Evolutionary conservation across 768 basidiomycete species (phyloP).

Genomic region (Russula sp.): DNA sequence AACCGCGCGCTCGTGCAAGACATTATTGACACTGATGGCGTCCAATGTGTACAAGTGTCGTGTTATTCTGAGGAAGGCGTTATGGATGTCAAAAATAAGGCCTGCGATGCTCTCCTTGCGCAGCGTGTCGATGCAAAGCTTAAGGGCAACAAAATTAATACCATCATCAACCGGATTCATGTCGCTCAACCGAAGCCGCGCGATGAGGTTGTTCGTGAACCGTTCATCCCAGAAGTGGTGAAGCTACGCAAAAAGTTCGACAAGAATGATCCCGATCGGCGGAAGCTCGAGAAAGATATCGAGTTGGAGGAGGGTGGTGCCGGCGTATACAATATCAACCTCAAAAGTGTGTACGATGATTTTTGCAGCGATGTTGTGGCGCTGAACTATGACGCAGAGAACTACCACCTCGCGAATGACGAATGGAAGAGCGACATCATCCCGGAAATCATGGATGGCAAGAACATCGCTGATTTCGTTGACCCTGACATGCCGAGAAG

Average conservation of each 20-base stretch:
- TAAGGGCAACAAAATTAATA: constrained; percentile 89
- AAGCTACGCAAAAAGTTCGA: constrained; percentile 79
- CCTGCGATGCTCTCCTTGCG: constrained; percentile 92
- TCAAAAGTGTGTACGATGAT: constrained; percentile 67
- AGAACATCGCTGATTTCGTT: constrained; percentile 98
- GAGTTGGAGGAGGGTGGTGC: constrained; percentile 87
- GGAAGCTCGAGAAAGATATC: constrained; percentile 69
- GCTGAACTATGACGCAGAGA: constrained; percentile 50
- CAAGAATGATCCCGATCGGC: constrained; percentile 78
- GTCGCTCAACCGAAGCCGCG: constrained; percentile 88
- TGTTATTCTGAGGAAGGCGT: constrained; percentile 97
- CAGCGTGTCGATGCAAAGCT: constrained; percentile 93
- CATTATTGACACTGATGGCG: constrained; percentile 72
- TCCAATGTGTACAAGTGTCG: constrained; percentile 79
- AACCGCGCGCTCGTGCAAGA: constrained; percentile 79
- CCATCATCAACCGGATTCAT: constrained; percentile 91
- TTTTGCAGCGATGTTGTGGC: background rate
- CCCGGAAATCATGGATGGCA: constrained; percentile 99
- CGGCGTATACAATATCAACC: constrained; percentile 87
- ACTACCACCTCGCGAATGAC: constrained; percentile 83
- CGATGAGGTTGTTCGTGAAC: constrained; percentile 83
- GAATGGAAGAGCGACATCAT: constrained; percentile 95
- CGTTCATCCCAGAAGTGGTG: constrained; percentile 86
- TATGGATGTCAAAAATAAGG: constrained; percentile 92
- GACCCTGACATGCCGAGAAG: constrained; percentile 94